These are phyloP conservation scores for Neonectria sp. DNA, from an alignment of 2,329 filamentous ascomycete species.

Conservation along the genomic window DNA sequence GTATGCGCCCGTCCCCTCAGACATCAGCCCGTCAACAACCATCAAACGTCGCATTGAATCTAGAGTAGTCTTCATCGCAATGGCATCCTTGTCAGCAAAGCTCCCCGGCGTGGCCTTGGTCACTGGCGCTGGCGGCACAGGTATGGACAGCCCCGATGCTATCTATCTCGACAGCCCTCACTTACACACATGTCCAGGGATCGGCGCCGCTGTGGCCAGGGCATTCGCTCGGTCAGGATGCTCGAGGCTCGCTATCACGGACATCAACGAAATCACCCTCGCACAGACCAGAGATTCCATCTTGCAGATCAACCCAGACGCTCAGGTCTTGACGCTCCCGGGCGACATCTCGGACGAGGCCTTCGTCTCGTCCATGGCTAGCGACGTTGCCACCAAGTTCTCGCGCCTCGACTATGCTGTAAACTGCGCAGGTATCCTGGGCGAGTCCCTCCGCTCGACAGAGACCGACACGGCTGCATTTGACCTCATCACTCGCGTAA, in stretches of 20 bases:
- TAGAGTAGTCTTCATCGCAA: slow-evolving; percentile 2
- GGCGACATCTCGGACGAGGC: slow-evolving; percentile 65
- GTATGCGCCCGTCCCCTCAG: neutral
- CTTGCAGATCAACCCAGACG: slow-evolving; percentile 51
- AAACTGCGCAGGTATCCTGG: slow-evolving; percentile 69
- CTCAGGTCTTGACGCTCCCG: slow-evolving; percentile 50
- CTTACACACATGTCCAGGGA: slow-evolving; percentile 57
- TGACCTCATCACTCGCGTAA: slow-evolving; percentile 68
- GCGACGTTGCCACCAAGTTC: slow-evolving; percentile 53
- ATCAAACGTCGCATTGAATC: neutral
- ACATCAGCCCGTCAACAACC: neutral
- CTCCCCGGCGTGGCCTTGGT: slow-evolving; percentile 63
- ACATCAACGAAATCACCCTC: slow-evolving; percentile 61
- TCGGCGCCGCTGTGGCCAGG: slow-evolving; percentile 67
- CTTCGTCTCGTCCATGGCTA: slow-evolving; percentile 58
- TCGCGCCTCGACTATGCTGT: slow-evolving; percentile 69
- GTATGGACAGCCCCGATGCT: slow-evolving; percentile 43
- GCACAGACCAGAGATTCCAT: slow-evolving; percentile 54
- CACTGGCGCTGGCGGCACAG: slow-evolving; percentile 64
- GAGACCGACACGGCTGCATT: slow-evolving; percentile 65
- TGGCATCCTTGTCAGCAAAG: slow-evolving; percentile 37
- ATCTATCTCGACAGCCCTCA: neutral
- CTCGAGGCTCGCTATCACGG: slow-evolving; percentile 67
- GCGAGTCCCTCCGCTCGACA: slow-evolving; percentile 57
- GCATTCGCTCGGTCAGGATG: slow-evolving; percentile 67